These are phyloP conservation scores for Colletotrichum trifolii DNA, from an alignment of 2,329 filamentous ascomycete genomes.

Conservation along the genomic window DNA sequence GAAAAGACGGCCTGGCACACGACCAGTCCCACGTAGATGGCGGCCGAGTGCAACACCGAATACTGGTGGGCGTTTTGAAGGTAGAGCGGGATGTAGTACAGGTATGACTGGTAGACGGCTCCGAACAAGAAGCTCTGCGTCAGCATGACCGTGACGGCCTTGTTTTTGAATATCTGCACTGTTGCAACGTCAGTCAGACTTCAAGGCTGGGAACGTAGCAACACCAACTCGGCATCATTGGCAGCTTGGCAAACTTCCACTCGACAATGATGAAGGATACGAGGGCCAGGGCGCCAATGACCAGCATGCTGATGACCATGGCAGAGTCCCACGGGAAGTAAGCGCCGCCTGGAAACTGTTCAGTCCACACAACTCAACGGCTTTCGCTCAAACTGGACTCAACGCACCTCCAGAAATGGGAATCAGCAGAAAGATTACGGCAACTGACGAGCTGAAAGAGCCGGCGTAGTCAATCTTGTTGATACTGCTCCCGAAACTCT, in stretches of 20 bases:
- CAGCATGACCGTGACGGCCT: slow-evolving; percentile 64
- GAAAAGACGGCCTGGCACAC: slow-evolving; percentile 58
- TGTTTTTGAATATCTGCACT: slow-evolving; percentile 65
- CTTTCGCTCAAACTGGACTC: background rate
- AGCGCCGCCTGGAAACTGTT: slow-evolving; percentile 37
- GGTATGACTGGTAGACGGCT: slow-evolving; percentile 66
- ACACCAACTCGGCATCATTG: slow-evolving; percentile 41
- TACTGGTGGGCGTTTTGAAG: slow-evolving; percentile 64
- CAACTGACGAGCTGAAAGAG: slow-evolving; percentile 63
- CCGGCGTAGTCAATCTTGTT: slow-evolving; percentile 70
- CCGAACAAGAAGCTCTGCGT: slow-evolving; percentile 70
- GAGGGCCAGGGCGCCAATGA: slow-evolving; percentile 37
- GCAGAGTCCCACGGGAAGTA: slow-evolving; percentile 43
- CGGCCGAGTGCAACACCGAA: slow-evolving; percentile 58
- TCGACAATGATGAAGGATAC: slow-evolving; percentile 41
- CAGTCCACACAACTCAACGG: background rate
- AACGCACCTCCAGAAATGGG: slow-evolving; percentile 67
- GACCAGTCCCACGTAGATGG: slow-evolving; percentile 61
- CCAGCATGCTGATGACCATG: slow-evolving; percentile 41
- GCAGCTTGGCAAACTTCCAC: slow-evolving; percentile 42
- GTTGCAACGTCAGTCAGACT: background rate
- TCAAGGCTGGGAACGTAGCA: fast-evolving
- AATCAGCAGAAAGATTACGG: slow-evolving; percentile 70
- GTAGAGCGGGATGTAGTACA: slow-evolving; percentile 72
- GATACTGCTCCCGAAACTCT: slow-evolving; percentile 58